Evolutionary conservation across 495 filamentous ascomycete genomes (phyloP).

Genomic region (Aspergillus diversus): DNA sequence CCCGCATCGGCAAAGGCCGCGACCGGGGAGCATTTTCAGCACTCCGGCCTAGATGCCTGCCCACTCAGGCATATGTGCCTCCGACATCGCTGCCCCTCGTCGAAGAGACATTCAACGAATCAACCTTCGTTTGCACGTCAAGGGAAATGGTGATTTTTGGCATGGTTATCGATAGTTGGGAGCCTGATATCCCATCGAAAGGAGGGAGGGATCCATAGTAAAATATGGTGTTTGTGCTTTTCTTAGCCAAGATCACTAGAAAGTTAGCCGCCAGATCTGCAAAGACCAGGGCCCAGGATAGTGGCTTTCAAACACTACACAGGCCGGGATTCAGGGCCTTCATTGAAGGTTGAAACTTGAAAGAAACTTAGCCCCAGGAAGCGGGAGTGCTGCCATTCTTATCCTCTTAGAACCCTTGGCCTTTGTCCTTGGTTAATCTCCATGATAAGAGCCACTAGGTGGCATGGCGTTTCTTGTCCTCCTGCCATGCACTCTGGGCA

Average conservation of each 20-base stretch:
- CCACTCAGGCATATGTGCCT: not conserved
- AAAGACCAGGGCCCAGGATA: not conserved
- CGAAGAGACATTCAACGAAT: not conserved
- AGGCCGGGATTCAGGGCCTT: not conserved
- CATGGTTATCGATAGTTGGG: too few relatives aligned
- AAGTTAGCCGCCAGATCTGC: not conserved
- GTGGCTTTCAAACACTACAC: not conserved
- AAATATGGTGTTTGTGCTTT: not conserved
- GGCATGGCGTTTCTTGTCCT: not conserved
- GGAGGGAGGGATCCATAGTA: not conserved
- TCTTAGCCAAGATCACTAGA: slow-evolving; percentile 1
- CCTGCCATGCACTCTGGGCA: not conserved
- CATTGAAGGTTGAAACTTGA: not conserved
- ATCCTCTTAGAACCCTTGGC: not conserved
- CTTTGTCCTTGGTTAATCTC: not conserved
- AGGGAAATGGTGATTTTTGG: too few relatives aligned
- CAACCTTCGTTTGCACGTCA: not conserved
- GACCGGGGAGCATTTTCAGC: not conserved
- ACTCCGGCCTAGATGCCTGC: not conserved
- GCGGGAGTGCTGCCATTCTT: not conserved
- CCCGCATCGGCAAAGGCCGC: not conserved
- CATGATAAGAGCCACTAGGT: not conserved
- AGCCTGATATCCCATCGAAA: not conserved
- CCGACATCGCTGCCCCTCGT: not conserved
- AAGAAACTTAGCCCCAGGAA: not conserved